Evolutionary conservation across 495 filamentous ascomycete species (phyloP).

Genomic region (Podospora didyma): DNA sequence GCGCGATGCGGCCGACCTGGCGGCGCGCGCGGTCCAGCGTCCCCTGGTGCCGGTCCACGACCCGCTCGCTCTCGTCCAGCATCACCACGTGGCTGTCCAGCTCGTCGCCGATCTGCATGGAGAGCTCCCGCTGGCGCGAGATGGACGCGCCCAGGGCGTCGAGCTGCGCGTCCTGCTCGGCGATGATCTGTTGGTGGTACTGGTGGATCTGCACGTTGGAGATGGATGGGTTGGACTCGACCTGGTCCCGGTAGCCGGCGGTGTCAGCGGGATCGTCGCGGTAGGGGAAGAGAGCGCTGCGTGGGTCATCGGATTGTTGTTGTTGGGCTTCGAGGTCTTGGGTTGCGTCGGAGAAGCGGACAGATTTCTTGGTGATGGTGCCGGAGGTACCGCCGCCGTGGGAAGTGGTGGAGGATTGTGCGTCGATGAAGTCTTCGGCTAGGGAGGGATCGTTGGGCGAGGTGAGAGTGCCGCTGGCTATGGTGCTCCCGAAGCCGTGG

Average conservation of each 20-base stretch:
- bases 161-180: constrained; percentile 89
- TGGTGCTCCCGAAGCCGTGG: constrained; percentile 52
- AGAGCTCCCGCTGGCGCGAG: constrained; percentile 86
- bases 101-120: constrained; percentile 95
- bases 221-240: constrained; percentile 31
- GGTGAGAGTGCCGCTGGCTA: constrained; percentile 37
- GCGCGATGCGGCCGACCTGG: constrained; percentile 64
- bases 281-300: constrained; percentile 57
- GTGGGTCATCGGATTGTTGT: constrained; percentile 35
- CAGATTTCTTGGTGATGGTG: constrained; percentile 58
- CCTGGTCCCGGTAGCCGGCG: constrained; percentile 53
- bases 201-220: constrained; percentile 83
- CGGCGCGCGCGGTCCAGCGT: constrained; percentile 70
- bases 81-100: constrained; percentile 83
- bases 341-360: constrained; percentile 66
- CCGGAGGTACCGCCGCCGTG: not conserved
- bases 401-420: constrained; percentile 29
- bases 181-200: constrained; percentile 74
- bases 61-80: constrained; percentile 81
- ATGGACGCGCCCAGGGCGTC: constrained; percentile 82
- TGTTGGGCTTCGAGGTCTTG: constrained; percentile 44
- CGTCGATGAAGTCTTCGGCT: constrained; percentile 61
- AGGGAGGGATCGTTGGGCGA: constrained; percentile 67
- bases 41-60: constrained; percentile 74
- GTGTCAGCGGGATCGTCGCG: constrained; percentile 44